Evolutionary conservation across 1,284 basidiomycete genomes (phyloP).

Genomic region (Papiliotrema flavescens): DNA sequence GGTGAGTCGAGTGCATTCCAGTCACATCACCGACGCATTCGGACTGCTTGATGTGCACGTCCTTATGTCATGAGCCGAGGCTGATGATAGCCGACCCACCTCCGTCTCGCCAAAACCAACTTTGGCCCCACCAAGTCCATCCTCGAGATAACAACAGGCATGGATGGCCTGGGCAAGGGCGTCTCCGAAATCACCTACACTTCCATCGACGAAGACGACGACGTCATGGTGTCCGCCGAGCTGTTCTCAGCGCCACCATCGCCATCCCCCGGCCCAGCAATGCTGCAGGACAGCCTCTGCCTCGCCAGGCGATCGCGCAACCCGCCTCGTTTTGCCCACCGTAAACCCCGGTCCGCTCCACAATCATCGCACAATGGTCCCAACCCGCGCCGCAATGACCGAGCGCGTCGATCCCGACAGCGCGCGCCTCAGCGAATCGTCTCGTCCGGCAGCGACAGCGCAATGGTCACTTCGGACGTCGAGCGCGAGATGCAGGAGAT

Average conservation of each 20-base stretch:
- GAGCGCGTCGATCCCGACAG: neutral
- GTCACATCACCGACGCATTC: too few species aligned
- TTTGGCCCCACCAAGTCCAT: slow-evolving; percentile 1
- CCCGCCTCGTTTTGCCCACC: too few species aligned
- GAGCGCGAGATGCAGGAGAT: neutral
- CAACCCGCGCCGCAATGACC: neutral
- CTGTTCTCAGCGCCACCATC: neutral
- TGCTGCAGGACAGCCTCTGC: too few species aligned
- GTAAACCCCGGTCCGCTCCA: too few species aligned
- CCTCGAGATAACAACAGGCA: neutral
- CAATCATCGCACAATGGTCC: too few species aligned
- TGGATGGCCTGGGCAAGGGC: neutral
- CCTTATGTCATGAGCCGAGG: neutral
- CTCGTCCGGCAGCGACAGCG: neutral
- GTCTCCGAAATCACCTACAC: neutral
- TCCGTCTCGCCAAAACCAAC: neutral
- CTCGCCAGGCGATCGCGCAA: too few species aligned
- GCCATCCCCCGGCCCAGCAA: neutral
- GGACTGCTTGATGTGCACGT: too few species aligned
- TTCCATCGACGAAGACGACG: neutral
- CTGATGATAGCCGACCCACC: neutral
- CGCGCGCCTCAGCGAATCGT: neutral
- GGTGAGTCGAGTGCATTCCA: neutral
- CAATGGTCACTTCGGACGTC: neutral
- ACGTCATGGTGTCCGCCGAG: neutral